Evolutionary conservation across 495 filamentous ascomycete genomes (phyloP).

Genomic region (Neurospora sp.): DNA sequence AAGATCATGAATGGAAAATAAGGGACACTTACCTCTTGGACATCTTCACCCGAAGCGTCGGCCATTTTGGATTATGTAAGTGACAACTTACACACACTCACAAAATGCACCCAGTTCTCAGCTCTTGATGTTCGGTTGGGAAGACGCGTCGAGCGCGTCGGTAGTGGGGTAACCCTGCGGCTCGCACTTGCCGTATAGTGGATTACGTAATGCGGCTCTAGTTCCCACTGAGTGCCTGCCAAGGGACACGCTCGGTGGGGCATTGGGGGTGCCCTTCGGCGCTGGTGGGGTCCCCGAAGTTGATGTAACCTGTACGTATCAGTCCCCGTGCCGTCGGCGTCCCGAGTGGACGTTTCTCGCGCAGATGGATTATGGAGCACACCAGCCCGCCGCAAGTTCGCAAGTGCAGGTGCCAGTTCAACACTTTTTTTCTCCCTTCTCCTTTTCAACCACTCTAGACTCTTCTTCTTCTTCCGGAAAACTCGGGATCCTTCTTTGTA

Average conservation of each 20-base stretch:
- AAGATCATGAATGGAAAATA: too few relatives aligned
- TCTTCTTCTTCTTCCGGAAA: neutral
- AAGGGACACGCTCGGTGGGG: neutral
- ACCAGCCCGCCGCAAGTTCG: neutral
- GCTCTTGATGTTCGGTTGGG: neutral
- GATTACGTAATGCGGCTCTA: neutral
- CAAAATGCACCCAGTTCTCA: neutral
- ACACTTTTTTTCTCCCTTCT: neutral
- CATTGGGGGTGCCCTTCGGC: neutral
- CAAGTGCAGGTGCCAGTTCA: neutral
- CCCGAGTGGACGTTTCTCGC: neutral
- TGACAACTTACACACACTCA: neutral
- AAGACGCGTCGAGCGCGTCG: slow-evolving; percentile 9
- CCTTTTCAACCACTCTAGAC: neutral
- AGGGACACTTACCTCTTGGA: slow-evolving; percentile 13
- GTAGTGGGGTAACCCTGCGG: neutral
- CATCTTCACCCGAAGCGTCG: slow-evolving; percentile 23
- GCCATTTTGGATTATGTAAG: slow-evolving; percentile 8
- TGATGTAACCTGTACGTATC: neutral
- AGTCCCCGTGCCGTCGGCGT: neutral
- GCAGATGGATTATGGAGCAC: neutral
- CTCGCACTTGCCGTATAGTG: neutral
- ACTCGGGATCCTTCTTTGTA: neutral
- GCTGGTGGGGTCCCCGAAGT: neutral
- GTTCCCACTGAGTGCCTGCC: neutral